phyloP scores from a whole-genome alignment of 371 early-diverging fungal species.

The Dinochytrium kinnereticum region DNA sequence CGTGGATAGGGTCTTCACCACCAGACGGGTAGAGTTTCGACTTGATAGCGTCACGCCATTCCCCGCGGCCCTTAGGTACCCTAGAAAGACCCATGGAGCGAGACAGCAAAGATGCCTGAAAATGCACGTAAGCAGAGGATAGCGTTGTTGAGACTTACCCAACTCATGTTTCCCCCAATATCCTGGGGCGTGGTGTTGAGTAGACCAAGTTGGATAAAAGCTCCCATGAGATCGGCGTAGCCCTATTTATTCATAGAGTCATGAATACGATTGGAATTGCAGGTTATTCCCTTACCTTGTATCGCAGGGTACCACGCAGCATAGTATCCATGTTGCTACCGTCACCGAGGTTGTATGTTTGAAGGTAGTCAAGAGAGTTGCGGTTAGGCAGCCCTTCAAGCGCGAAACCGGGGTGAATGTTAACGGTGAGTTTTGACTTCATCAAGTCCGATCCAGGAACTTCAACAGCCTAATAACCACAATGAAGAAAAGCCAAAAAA shows the following conservation, averaged over 20 bases:
- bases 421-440: constrained; percentile 37
- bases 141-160: constrained; percentile 58
- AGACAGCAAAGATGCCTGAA: neutral
- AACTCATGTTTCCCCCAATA: constrained; percentile 64
- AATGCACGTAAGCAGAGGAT: neutral
- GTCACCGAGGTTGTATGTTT: constrained; percentile 66
- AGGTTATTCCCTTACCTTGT: constrained; percentile 35
- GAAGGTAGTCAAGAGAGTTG: constrained; percentile 87
- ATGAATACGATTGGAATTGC: neutral
- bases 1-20: constrained; percentile 13
- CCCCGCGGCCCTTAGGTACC: neutral
- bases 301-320: constrained; percentile 69
- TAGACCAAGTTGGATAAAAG: constrained; percentile 52
- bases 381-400: constrained; percentile 88
- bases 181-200: constrained; percentile 38
- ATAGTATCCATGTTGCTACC: constrained; percentile 64
- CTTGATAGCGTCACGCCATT: constrained; percentile 24
- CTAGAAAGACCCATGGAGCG: constrained; percentile 59
- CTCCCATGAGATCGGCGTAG: constrained; percentile 56
- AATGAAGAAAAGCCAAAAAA: no score
- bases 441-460: constrained; percentile 50
- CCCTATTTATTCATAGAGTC: constrained; percentile 36
- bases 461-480: constrained; percentile 43
- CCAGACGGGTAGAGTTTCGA: constrained; percentile 18
- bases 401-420: constrained; percentile 58